phyloP scores from a whole-genome alignment of 225 moss, liverwort and hornwort genomes.

The Sphagnum contortum region DNA sequence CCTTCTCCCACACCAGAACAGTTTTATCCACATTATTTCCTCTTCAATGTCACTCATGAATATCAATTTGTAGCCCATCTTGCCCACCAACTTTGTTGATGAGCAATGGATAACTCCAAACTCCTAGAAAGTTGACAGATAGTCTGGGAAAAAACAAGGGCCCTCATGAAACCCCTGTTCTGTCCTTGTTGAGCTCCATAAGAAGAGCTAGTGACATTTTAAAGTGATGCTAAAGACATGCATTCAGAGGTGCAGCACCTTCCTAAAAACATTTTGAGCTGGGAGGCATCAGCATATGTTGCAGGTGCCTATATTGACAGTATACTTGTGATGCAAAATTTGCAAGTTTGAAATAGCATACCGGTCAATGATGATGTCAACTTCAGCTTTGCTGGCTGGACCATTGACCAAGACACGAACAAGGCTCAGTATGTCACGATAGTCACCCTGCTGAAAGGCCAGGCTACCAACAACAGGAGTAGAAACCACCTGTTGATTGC shows the following conservation, averaged over 20 bases:
- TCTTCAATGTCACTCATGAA: background rate
- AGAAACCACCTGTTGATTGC: conserved; percentile 36
- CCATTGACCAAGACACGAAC: conserved; percentile 86
- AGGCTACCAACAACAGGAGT: conserved; percentile 64
- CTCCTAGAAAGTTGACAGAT: no score
- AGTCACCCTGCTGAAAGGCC: conserved; percentile 86
- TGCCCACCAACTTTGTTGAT: background rate
- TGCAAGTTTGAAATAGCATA: conserved; percentile 8
- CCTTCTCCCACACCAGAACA: conserved; percentile 25
- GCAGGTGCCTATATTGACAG: no score
- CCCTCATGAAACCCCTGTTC: no score
- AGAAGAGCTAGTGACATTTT: background rate
- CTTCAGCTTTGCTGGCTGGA: conserved; percentile 91
- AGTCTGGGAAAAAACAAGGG: no score
- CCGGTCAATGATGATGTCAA: conserved; percentile 83
- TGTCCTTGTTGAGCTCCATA: no score
- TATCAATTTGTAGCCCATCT: background rate
- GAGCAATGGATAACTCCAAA: no score
- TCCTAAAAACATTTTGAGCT: no score
- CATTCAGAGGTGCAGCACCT: background rate
- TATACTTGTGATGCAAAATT: no score
- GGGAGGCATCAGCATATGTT: no score
- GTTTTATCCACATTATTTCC: no score
- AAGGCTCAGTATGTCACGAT: conserved; percentile 89
- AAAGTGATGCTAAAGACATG: background rate